Base-by-base conservation (phyloP, 192 early-diverging fungal species). In the Oehlia diaphana region DNA sequence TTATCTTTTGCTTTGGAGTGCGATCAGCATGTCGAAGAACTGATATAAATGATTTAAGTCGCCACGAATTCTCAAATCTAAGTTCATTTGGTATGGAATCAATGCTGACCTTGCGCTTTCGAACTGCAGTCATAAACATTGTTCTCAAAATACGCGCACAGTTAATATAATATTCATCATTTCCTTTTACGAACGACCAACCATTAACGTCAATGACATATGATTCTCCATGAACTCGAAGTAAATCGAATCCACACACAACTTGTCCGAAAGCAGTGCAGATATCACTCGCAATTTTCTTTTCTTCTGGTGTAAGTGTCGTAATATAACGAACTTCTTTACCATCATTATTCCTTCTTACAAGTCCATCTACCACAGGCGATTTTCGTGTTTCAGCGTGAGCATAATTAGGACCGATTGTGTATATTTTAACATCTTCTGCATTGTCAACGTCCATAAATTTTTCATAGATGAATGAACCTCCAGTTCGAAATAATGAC, bases 181-280 rank as follows among this genome's bases (percentile, higher is more conserved):
- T 96, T 68, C 96, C 96, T 83, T 99, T 99, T 74, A 99, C 97
- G 87, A 99, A 99, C 63, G 94, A 95, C 97, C 97, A 99, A 19
- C 97, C 97, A 76, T 99, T 99, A 77, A 99, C 96, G 83, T 99
- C 97, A 82, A 99, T 98, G 4, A 99, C 96, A 84, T 93, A 94
- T 10, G 95, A 95, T 77, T 87, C 83, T 26, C 95, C 95, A 58
- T 86, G 86, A 13, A 93, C 92, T 9, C 97, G 92, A 79, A 99
- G 82, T 28, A 97, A 85, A 84, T 99, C 97, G 82, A 98, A 96
- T 0, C 97, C 97, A 84, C 97, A 99, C 1, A 99, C 93, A 33
- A 92, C 93, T 82, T 99, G 97, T 14, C 94, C 95, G 85, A 99
- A 99, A 16, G 94, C 92, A 14, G 84, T 78, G 58, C 89, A 91